Conservation (phyloP, 2,329 filamentous ascomycete species). For the Sarocladiaceae sp. region DNA sequence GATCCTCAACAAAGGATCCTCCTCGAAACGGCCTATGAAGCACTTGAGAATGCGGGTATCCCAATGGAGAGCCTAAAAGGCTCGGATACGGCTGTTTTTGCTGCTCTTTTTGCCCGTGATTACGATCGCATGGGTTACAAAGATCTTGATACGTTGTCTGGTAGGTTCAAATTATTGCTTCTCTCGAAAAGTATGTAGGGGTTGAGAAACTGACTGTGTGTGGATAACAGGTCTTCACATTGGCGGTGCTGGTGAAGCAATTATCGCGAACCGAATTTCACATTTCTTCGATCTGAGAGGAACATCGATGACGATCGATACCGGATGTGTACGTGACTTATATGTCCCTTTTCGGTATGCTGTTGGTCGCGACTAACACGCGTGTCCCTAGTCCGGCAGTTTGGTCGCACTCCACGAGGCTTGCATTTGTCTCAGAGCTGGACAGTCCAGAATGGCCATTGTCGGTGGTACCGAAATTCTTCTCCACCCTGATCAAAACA, state of each 20-base stretch:
- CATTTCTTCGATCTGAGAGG: slow-evolving; percentile 44
- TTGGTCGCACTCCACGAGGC: slow-evolving; percentile 51
- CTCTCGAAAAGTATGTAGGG: too few relatives aligned
- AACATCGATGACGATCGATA: slow-evolving; percentile 27
- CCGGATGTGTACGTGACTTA: too few relatives aligned
- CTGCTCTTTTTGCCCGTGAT: neutral
- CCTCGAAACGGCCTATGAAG: slow-evolving; percentile 47
- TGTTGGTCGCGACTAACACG: too few relatives aligned
- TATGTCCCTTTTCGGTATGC: too few relatives aligned
- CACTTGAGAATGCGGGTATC: slow-evolving; percentile 46
- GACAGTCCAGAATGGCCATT: slow-evolving; percentile 41
- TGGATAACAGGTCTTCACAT: too few relatives aligned
- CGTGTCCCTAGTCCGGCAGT: slow-evolving; percentile 40
- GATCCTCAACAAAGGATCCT: slow-evolving; percentile 51
- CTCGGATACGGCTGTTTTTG: slow-evolving; percentile 22
- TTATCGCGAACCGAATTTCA: slow-evolving; percentile 42
- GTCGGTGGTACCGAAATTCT: slow-evolving; percentile 49
- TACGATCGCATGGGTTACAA: neutral
- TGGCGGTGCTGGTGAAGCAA: slow-evolving; percentile 23
- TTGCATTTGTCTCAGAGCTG: slow-evolving; percentile 41
- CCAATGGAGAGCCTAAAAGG: slow-evolving; percentile 38
- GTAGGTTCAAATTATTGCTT: neutral
- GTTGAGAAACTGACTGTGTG: too few relatives aligned
- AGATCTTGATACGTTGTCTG: neutral
- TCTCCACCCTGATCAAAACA: slow-evolving; percentile 27